phyloP scores from a whole-genome alignment of 345 rosid genomes.

The Citrus maxima region DNA sequence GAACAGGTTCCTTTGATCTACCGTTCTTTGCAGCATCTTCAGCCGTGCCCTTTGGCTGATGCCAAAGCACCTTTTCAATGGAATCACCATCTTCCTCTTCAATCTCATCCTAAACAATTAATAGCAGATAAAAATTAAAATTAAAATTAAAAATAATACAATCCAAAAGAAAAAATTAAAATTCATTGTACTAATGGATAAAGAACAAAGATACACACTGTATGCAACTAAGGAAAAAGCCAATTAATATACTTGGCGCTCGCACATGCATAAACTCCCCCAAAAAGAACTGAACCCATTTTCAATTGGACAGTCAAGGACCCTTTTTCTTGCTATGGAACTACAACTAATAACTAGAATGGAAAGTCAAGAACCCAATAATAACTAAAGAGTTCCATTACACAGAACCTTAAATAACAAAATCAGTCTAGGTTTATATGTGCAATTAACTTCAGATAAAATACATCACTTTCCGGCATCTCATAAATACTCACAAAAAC shows the following conservation, averaged over 20 bases:
- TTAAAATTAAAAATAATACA: not conserved
- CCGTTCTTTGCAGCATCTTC: conserved; percentile 62
- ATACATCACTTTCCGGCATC: not conserved
- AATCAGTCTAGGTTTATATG: not conserved
- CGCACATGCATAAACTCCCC: not conserved
- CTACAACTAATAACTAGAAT: too few species aligned
- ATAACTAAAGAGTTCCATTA: not conserved
- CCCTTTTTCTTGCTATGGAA: too few species aligned
- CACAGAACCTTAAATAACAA: not conserved
- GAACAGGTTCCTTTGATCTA: conserved; percentile 67
- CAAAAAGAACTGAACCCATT: not conserved
- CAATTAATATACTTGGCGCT: not conserved
- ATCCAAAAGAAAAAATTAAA: not conserved
- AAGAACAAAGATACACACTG: not conserved
- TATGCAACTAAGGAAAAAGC: not conserved
- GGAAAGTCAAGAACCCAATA: not conserved
- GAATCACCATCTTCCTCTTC: conserved; percentile 96
- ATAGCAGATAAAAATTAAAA: conserved; percentile 4
- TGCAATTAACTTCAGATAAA: not conserved
- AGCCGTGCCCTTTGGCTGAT: conserved; percentile 83
- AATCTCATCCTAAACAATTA: conserved; percentile 68
- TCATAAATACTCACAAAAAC: not conserved
- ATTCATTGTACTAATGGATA: not conserved
- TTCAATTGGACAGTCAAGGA: not conserved
- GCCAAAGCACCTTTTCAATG: conserved; percentile 97